These are phyloP conservation scores for Yarrowia bubula DNA, from an alignment of 805 yeast genomes.

Conservation along the genomic window DNA sequence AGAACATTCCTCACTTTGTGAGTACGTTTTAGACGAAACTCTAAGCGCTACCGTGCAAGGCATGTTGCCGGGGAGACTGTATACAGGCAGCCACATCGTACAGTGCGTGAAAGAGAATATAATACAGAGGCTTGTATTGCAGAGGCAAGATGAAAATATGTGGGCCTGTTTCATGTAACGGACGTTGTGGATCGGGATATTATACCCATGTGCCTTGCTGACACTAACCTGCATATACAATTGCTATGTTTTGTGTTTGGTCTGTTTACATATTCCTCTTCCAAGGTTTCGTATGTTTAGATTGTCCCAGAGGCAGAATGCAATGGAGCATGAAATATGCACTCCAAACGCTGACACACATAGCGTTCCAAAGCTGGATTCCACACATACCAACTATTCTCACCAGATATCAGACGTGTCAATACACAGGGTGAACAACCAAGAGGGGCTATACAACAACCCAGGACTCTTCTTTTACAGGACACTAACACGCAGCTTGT, in stretches of 20 bases:
- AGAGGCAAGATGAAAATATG: background rate
- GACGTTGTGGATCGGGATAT: background rate
- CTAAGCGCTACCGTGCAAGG: background rate
- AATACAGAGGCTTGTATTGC: background rate
- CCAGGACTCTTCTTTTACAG: background rate
- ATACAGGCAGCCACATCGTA: background rate
- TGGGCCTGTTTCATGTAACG: background rate
- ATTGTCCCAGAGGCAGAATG: conserved; percentile 20
- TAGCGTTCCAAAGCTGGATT: background rate
- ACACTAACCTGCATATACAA: conserved; percentile 2
- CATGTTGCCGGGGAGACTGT: conserved; percentile 18
- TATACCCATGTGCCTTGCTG: background rate
- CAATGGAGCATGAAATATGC: conserved; percentile 4
- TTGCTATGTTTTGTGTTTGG: conserved; percentile 3
- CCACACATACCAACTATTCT: background rate
- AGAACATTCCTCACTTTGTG: conserved; percentile 7
- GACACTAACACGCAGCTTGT: background rate
- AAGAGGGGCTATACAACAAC: background rate
- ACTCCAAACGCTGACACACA: background rate
- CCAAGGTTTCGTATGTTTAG: conserved; percentile 25
- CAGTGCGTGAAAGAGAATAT: background rate
- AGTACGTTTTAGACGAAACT: background rate
- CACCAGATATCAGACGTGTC: conserved; percentile 18
- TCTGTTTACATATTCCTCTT: conserved; percentile 20
- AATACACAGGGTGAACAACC: background rate